phyloP scores from a whole-genome alignment of 148 eudicot species.

The Rhododendron griersonianum region DNA sequence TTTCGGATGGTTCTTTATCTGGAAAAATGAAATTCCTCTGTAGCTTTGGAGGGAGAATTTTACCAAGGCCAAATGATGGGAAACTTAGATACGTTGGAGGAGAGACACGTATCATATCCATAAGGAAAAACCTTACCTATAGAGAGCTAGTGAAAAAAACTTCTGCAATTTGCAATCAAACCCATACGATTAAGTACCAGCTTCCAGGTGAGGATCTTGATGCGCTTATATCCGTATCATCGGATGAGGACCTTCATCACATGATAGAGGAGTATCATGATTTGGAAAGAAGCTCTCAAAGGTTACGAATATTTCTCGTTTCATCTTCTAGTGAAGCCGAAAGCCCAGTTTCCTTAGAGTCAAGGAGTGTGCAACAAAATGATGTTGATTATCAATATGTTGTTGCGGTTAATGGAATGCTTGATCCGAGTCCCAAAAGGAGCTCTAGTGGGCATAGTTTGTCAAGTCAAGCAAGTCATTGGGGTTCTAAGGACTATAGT shows the following conservation, averaged over 20 bases:
- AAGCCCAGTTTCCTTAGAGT: conserved; percentile 34
- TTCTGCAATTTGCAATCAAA: conserved; percentile 54
- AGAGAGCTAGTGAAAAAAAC: conserved; percentile 66
- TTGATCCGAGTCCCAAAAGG: conserved; percentile 42
- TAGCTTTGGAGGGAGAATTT: conserved; percentile 90
- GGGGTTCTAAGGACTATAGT: conserved; percentile 33
- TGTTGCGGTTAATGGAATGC: conserved; percentile 69
- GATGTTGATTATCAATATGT: conserved; percentile 72
- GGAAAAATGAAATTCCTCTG: conserved; percentile 80
- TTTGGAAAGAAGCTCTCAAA: conserved; percentile 57
- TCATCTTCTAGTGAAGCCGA: conserved; percentile 44
- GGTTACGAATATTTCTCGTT: conserved; percentile 72
- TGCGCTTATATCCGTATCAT: conserved; percentile 87
- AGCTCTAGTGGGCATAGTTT: conserved; percentile 48
- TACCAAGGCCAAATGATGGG: conserved; percentile 87
- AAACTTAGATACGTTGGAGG: conserved; percentile 95
- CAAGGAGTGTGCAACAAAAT: conserved; percentile 40
- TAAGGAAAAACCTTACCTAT: conserved; percentile 56
- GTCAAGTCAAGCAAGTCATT: conserved; percentile 28
- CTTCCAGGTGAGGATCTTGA: conserved; percentile 95
- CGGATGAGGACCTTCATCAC: conserved; percentile 81
- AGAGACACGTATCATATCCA: conserved; percentile 77
- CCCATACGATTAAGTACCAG: conserved; percentile 77
- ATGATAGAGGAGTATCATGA: conserved; percentile 95
- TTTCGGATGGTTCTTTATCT: conserved; percentile 36